These are phyloP conservation scores for Boletus edulis DNA, from an alignment of 768 basidiomycete species.

Conservation along the genomic window DNA sequence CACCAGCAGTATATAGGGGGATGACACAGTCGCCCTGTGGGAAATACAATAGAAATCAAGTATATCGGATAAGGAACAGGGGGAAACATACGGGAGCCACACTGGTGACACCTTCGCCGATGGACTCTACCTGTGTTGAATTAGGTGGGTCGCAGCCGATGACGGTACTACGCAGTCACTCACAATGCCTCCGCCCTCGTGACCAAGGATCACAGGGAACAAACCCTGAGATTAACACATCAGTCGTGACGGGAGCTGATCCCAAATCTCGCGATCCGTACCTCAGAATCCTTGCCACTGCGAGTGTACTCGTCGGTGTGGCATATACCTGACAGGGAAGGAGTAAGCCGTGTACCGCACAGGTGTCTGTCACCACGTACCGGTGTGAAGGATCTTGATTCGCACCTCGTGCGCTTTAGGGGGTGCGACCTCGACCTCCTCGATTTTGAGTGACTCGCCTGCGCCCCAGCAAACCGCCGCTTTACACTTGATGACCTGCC, in stretches of 20 bases:
- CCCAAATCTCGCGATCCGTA: slow-evolving; percentile 28
- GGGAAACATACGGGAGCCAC: slow-evolving; percentile 49
- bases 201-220: slow-evolving; percentile 92
- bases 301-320: slow-evolving; percentile 98
- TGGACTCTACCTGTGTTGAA: slow-evolving; percentile 81
- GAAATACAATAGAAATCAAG: neutral
- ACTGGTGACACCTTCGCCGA: slow-evolving; percentile 91
- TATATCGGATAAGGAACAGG: neutral
- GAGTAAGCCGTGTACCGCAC: slow-evolving; percentile 3
- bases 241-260: neutral
- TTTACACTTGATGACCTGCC: slow-evolving; percentile 81
- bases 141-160: neutral
- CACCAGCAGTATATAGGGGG: slow-evolving; percentile 93
- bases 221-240: slow-evolving; percentile 51
- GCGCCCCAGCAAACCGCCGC: slow-evolving; percentile 97
- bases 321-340: slow-evolving; percentile 68
- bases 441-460: slow-evolving; percentile 79
- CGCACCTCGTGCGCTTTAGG: slow-evolving; percentile 90
- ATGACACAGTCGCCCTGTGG: slow-evolving; percentile 90
- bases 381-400: slow-evolving; percentile 89
- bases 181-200: slow-evolving; percentile 91
- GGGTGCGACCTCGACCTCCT: slow-evolving; percentile 92
- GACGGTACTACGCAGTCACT: slow-evolving; percentile 29
- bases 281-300: slow-evolving; percentile 95
- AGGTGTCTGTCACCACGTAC: slow-evolving; percentile 36